Evolutionary conservation across 495 filamentous ascomycete species (phyloP), one percentile per base, ranked within the genome.

Genomic region (Letharia columbiana): DNA sequence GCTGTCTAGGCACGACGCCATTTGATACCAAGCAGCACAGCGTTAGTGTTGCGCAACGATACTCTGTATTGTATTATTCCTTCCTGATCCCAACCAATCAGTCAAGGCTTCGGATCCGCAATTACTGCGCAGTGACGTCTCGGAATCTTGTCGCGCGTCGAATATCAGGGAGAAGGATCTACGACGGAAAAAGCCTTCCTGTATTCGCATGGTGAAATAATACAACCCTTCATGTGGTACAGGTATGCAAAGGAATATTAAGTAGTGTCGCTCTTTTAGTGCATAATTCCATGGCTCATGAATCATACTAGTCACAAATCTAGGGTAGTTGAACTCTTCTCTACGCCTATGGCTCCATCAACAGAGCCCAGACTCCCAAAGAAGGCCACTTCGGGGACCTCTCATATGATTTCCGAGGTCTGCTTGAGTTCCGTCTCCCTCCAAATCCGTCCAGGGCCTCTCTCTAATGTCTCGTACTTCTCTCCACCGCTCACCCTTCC

Each of bases 391-490:
- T 35, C 52, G 3, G 28, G 15, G 31, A 0, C 31, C 1, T 56
- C 52, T 56, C 31, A 56, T 4, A 56, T 12, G 0, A 56, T 8
- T 13, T 56, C 52, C 52, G 52, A 56, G 28, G 10, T 56, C 52
- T 56, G 52, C 52, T 56, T 33, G 12, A 56, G 52, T 56, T 56
- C 52, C 4, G 52, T 56, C 52, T 56, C 52, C 52, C 52, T 56
- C 52, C 52, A 56, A 56, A 56, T 56, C 52, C 52, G 52, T 35
- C 52, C 52, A 33, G 52, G 52, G 2, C 52, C 52, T 35, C 52
- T 56, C 4, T 56, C 31, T 33, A 13, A 28, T 17, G 31, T 35
- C 28, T 56, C 52, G 31, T 56, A 9, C 10, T 57, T 57, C 13
- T 57, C 54, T 37, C 31, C 54, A 20, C 54, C 54, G 28, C 52